phyloP scores from a whole-genome alignment of 371 early-diverging fungal genomes.

The Rhizopus arrhizus region DNA sequence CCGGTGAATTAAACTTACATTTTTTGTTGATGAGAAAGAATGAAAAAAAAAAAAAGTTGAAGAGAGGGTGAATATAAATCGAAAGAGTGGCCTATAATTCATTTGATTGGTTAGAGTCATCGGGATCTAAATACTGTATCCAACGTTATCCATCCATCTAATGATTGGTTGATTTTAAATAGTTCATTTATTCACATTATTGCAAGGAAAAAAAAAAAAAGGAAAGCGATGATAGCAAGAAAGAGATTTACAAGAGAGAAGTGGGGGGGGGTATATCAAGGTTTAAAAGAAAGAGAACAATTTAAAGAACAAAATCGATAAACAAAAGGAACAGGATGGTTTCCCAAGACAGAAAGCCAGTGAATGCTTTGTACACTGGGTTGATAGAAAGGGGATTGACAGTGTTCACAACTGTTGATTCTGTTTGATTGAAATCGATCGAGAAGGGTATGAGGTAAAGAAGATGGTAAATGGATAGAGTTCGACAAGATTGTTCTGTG shows the following conservation, averaged over 20 bases:
- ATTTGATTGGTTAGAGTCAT: background rate
- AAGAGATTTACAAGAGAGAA: background rate
- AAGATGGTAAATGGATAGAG: background rate
- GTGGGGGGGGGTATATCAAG: background rate
- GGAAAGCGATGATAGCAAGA: too few relatives aligned
- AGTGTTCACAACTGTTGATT: constrained; percentile 32
- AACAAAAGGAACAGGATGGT: constrained; percentile 30
- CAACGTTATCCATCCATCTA: background rate
- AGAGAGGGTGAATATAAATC: background rate
- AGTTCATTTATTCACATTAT: background rate
- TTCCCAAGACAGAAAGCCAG: constrained; percentile 31
- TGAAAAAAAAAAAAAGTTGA: background rate
- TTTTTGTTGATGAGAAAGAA: background rate
- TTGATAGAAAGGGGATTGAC: constrained; percentile 21
- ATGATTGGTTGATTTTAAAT: background rate
- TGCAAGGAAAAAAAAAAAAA: background rate
- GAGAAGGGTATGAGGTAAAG: constrained; percentile 18
- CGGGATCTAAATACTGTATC: too few relatives aligned
- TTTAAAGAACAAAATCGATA: constrained; percentile 41
- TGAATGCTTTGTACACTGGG: constrained; percentile 29
- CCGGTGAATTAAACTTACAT: background rate
- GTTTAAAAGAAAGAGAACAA: constrained; percentile 15
- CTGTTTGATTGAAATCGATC: constrained; percentile 21
- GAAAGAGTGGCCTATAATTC: background rate
- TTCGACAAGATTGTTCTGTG: constrained; percentile 20